Conservation (phyloP, 208 protist species). For the Leishmania gerbilli region DNA sequence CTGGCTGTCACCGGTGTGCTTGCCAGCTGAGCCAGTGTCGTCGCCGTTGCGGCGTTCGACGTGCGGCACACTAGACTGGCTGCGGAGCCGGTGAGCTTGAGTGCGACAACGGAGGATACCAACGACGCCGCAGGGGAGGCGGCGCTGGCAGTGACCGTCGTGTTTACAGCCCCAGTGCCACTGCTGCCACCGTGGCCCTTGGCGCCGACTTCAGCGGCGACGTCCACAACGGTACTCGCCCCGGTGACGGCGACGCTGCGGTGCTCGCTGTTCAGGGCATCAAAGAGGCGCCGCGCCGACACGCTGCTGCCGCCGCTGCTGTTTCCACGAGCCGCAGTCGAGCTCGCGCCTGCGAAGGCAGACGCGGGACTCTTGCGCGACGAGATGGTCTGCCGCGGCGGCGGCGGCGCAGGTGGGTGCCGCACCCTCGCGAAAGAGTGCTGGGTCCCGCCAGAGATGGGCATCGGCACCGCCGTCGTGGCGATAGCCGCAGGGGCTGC, state of each 20-base stretch:
- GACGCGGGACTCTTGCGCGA: not conserved
- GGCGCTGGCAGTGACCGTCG: not conserved
- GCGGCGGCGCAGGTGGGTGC: not conserved
- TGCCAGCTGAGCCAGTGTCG: not conserved
- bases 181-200: not conserved
- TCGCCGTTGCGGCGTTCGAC: not conserved
- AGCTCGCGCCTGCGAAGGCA: not conserved
- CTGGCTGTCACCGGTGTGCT: not conserved
- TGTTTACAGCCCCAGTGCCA: not conserved
- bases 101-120: not conserved
- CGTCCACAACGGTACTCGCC: not conserved
- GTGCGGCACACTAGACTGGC: not conserved
- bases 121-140: not conserved
- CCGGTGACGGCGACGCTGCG: not conserved
- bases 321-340: not conserved
- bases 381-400: not conserved
- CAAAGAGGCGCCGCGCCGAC: not conserved
- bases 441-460: not conserved
- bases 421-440: not conserved
- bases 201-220: not conserved
- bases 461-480: not conserved
- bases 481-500: not conserved
- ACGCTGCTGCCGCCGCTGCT: not conserved
- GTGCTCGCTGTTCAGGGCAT: slow-evolving; percentile 3
- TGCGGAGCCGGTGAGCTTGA: not conserved